These are phyloP conservation scores for Suillus occidentalis DNA, from an alignment of 768 basidiomycete species.

Conservation along the genomic window DNA sequence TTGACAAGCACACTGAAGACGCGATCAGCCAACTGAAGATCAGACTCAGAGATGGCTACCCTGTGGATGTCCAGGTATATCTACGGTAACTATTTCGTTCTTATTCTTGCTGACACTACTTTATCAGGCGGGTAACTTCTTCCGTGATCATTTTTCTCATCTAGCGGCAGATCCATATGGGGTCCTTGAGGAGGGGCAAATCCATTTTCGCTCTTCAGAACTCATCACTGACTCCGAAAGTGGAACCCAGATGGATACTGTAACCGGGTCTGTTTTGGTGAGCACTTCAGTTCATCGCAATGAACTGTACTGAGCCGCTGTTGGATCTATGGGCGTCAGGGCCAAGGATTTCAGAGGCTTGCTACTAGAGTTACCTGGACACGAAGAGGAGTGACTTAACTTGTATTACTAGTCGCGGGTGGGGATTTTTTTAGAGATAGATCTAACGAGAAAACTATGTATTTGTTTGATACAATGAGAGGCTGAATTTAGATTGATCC, in stretches of 20 bases:
- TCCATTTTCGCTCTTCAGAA: constrained; percentile 54
- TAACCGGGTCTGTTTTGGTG: constrained; percentile 68
- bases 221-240: constrained; percentile 29
- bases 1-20: constrained; percentile 37
- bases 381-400: no score
- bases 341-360: no score
- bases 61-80: constrained; percentile 42
- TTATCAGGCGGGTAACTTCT: constrained; percentile 53
- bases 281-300: constrained; percentile 16
- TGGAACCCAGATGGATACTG: constrained; percentile 40
- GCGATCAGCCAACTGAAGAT: constrained; percentile 33
- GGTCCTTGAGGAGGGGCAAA: constrained; percentile 58
- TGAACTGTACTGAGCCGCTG: background rate
- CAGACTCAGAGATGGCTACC: constrained; percentile 35
- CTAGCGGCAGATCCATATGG: constrained; percentile 56
- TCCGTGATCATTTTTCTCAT: background rate
- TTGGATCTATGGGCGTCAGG: no score
- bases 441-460: no score
- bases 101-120: constrained; percentile 5
- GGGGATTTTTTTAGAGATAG: no score
- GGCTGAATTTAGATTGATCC: no score
- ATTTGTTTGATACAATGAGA: no score
- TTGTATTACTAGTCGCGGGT: no score
- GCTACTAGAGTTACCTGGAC: no score
- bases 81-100: constrained; percentile 1